Evolutionary conservation across 164 flowering plant species (phyloP), one percentile per base, ranked within the genome.

Genomic region (Litsea cubeba): DNA sequence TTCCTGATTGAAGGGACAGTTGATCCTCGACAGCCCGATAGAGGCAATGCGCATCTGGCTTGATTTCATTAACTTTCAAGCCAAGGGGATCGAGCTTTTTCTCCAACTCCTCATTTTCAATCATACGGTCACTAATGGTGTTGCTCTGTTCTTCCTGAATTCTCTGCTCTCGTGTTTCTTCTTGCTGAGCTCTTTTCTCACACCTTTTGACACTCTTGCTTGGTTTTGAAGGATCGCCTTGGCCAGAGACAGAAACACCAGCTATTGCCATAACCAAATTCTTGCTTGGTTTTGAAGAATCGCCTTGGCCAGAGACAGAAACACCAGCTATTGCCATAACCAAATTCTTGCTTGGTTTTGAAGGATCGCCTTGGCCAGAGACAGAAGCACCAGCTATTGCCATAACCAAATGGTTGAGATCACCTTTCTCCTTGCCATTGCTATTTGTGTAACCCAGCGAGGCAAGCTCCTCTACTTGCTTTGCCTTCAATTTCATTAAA

Each of bases 11-110:
- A 20, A 75, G 74, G 8, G 90, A 87, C 62, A 93, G 85, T 80
- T 95, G 99, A 79, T 92, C 83, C 81, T 93, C 97, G 14, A 95
- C 89, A 46, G 97, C 97, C 60, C 95, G 85, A 76, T 93, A 93
- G 17, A 95, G 92, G 78, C 99, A 93, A 78, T 93, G 96, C 57
- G 97, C 97, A 74, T 95, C 98, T 22, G 97, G 94, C 76, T 93
- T 95, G 76, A 93, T 90, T 74, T 95, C 97, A 70, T 77, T 83
- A 24, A 95, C 84, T 18, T 82, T 80, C 79, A 95, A 80, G 1
- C 93, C 97, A 12, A 93, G 85, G 50, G 99, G 97, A 58, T 84
- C 83, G 18, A 95, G 89, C 78, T 91, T 95, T 71, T 71, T 81
- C 79, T 87, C 92, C 75, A 95, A 77, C 65, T 80, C 84, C 51